A percentile compares a stretch with the other conserved stretches of the same genome.
Conservation (phyloP, 495 filamentous ascomycete genomes). For the Xylaria bambusicola region DNA sequence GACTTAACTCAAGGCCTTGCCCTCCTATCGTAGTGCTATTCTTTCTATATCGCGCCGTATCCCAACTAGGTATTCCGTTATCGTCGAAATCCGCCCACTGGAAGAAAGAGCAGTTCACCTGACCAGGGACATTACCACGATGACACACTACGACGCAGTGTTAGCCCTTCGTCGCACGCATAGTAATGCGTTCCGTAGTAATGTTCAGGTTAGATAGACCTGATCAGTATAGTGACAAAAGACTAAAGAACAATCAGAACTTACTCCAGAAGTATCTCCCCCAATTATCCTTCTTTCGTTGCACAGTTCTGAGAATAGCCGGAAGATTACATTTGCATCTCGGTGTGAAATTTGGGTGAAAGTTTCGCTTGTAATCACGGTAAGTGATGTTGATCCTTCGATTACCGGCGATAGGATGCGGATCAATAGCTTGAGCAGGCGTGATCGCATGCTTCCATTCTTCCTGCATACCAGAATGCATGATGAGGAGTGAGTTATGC, state of each 20-base stretch:
- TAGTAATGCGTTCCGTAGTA: not conserved
- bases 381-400: slow-evolving; percentile 92
- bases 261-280: slow-evolving; percentile 85
- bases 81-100: slow-evolving; percentile 89
- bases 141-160: slow-evolving; percentile 60
- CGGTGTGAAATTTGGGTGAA: slow-evolving; percentile 72
- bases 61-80: slow-evolving; percentile 77
- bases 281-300: slow-evolving; percentile 69
- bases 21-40: not conserved
- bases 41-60: slow-evolving; percentile 31
- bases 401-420: slow-evolving; percentile 78
- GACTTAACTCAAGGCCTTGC: not conserved
- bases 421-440: slow-evolving; percentile 71
- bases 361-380: slow-evolving; percentile 73
- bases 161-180: not conserved
- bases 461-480: slow-evolving; percentile 92
- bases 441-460: slow-evolving; percentile 79
- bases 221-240: not conserved
- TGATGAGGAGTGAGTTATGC: slow-evolving; percentile 88
- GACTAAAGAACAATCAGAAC: not conserved
- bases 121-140: slow-evolving; percentile 71
- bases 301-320: slow-evolving; percentile 74
- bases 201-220: not conserved
- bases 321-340: slow-evolving; percentile 67
- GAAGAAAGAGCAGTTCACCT: slow-evolving; percentile 78